Evolutionary conservation across 345 rosid species (phyloP), one percentile per base, ranked within the genome.

Genomic region (Nasturtium officinale): DNA sequence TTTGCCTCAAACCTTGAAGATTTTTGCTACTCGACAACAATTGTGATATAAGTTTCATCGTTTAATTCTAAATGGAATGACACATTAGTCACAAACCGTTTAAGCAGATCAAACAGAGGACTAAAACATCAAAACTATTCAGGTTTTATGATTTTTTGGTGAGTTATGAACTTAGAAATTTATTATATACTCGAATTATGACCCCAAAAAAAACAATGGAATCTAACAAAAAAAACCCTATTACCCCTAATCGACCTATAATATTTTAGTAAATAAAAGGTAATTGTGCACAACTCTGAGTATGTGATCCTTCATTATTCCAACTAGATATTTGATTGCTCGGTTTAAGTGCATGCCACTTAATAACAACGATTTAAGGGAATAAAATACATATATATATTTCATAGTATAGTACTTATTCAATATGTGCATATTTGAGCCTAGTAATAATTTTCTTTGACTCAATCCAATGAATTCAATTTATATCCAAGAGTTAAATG

Each of bases 401-500:
- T 23, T 32, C 56, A 30, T 15, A 21, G 37, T 23, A 33, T 59
- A 32, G 3, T 47, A 5, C 48, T 43, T 5, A 71, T 61, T 60
- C 61, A 50, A 61, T 5, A 48, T 58, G 30, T 46, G 47, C 38
- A 11, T 48, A 48, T 11, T 38, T 32, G 28, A 25, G 35, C 7
- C 4, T 46, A n/a, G 8, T 63, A 43, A 48, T 57, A 57, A 56
- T 33, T 12, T 46, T 29, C 10, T 5, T 58, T 65, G 65, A 55
- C 71, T 56, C 9, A 56, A 73, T 32, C 16, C 60, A 46, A 16
- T 16, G 54, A 42, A 67, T 61, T 21, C 51, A 67, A 0, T 59
- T 16, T 53, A 12, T 37, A 15, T 47, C 28, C 18, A 59, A 40
- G 28, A 20, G 48, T 58, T 57, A 37, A 67, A 28, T 67, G 50